These are phyloP conservation scores for Huntiella moniliformis DNA, from an alignment of 2,329 filamentous ascomycete species.

Conservation along the genomic window DNA sequence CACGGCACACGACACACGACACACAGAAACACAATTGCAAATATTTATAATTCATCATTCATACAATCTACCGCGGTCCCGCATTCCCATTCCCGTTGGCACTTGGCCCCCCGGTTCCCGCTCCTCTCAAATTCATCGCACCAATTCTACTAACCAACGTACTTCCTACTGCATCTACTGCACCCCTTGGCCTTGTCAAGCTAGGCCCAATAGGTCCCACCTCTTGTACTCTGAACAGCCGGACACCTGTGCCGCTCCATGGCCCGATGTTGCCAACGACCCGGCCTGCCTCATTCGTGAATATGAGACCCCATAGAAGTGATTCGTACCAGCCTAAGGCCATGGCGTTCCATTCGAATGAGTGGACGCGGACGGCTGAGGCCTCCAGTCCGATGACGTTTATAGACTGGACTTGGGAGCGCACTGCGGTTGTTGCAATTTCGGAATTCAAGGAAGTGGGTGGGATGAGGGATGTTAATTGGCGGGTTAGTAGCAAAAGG, in stretches of 20 bases:
- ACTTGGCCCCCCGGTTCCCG: neutral
- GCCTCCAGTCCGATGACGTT: slow-evolving; percentile 56
- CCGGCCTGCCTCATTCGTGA: slow-evolving; percentile 74
- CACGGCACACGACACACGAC: too few relatives aligned
- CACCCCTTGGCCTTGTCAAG: slow-evolving; percentile 67
- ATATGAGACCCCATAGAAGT: slow-evolving; percentile 82
- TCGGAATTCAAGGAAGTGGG: slow-evolving; percentile 27
- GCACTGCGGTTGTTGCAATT: slow-evolving; percentile 24
- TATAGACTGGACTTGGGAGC: slow-evolving; percentile 39
- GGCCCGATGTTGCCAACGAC: slow-evolving; percentile 55
- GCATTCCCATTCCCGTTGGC: neutral
- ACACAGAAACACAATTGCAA: too few relatives aligned
- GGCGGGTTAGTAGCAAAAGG: slow-evolving; percentile 56
- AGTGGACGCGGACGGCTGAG: slow-evolving; percentile 57
- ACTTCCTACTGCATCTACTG: slow-evolving; percentile 82
- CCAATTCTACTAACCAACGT: slow-evolving; percentile 78
- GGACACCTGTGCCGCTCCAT: slow-evolving; percentile 82
- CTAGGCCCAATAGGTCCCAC: slow-evolving; percentile 63
- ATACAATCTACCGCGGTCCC: neutral
- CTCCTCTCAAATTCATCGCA: slow-evolving; percentile 50
- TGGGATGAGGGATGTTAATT: slow-evolving; percentile 39
- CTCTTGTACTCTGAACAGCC: slow-evolving; percentile 78
- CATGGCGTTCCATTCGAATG: slow-evolving; percentile 85
- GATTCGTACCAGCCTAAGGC: slow-evolving; percentile 93
- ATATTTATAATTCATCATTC: neutral